Evolutionary conservation across 192 early-diverging fungal species (phyloP).

Genomic region (Obelidium mucronatum): DNA sequence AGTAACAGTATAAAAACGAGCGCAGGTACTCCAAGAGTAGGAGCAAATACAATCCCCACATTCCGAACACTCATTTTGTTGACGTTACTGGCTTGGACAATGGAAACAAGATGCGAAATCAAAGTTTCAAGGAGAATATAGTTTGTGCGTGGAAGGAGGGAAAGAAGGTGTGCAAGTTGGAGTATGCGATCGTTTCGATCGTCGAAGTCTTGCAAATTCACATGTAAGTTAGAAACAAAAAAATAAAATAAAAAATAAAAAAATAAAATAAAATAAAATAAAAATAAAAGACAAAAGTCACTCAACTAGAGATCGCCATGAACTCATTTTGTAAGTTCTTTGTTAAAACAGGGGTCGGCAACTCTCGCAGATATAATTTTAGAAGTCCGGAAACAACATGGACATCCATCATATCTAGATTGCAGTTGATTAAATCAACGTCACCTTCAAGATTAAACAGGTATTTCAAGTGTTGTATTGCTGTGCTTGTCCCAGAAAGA

Average conservation of each 20-base stretch:
- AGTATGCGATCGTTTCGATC: constrained; percentile 82
- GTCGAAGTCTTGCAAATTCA: constrained; percentile 80
- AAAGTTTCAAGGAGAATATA: constrained; percentile 88
- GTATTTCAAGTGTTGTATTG: constrained; percentile 79
- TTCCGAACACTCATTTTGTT: constrained; percentile 98
- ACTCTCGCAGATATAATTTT: constrained; percentile 90
- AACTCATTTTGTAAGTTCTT: constrained; percentile 88
- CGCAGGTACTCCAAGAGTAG: constrained; percentile 92
- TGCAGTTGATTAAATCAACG: constrained; percentile 66
- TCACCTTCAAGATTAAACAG: constrained; percentile 86
- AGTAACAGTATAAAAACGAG: constrained; percentile 93
- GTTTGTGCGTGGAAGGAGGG: constrained; percentile 82
- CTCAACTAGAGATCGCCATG: constrained; percentile 72
- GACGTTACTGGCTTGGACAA: constrained; percentile 80
- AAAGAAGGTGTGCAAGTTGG: constrained; percentile 82
- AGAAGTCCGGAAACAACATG: constrained; percentile 92
- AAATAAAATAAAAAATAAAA: background rate
- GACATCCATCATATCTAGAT: constrained; percentile 76
- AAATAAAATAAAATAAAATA: constrained; percentile 6
- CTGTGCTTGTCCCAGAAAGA: constrained; percentile 77
- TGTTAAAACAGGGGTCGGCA: constrained; percentile 81
- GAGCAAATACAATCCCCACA: constrained; percentile 95
- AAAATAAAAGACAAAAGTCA: background rate
- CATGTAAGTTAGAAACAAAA: background rate
- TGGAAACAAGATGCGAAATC: constrained; percentile 87